Conservation (phyloP, 2,329 filamentous ascomycete species). For the Ceratocystis eucalypticola region DNA sequence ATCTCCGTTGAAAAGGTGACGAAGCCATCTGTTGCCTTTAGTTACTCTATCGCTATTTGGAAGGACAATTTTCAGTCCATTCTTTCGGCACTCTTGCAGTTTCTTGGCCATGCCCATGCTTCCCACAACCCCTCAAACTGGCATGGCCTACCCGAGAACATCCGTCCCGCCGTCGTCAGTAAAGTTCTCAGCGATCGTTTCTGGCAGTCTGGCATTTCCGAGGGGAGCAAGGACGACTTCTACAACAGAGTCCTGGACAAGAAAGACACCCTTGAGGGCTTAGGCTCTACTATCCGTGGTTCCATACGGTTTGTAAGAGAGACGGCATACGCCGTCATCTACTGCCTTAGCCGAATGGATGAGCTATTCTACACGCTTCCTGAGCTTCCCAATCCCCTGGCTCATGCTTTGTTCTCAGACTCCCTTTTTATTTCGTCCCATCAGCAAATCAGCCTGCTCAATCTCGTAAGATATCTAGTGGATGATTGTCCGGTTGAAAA, state of each 20-base stretch:
- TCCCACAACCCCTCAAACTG: constrained; percentile 82
- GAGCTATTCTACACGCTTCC: constrained; percentile 81
- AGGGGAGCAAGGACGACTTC: constrained; percentile 91
- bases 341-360: constrained; percentile 79
- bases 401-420: constrained; percentile 71
- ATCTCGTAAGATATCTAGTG: constrained; percentile 74
- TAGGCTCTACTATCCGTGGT: constrained; percentile 84
- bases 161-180: constrained; percentile 56
- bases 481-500: constrained; percentile 78
- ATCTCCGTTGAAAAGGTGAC: constrained; percentile 84
- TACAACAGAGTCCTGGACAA: constrained; percentile 84
- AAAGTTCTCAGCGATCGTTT: constrained; percentile 87
- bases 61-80: constrained; percentile 67
- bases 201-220: constrained; percentile 96
- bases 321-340: constrained; percentile 85
- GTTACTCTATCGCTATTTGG: constrained; percentile 72
- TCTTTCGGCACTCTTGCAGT: constrained; percentile 71
- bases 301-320: constrained; percentile 82
- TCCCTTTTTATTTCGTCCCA: constrained; percentile 76
- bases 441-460: constrained; percentile 85
- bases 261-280: constrained; percentile 77
- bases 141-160: constrained; percentile 59
- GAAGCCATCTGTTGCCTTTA: constrained; percentile 56
- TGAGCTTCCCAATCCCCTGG: constrained; percentile 69
- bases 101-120: constrained; percentile 79